Conservation (phyloP, 2,329 filamentous ascomycete genomes). For the Neoscytalidium dimidiatum region DNA sequence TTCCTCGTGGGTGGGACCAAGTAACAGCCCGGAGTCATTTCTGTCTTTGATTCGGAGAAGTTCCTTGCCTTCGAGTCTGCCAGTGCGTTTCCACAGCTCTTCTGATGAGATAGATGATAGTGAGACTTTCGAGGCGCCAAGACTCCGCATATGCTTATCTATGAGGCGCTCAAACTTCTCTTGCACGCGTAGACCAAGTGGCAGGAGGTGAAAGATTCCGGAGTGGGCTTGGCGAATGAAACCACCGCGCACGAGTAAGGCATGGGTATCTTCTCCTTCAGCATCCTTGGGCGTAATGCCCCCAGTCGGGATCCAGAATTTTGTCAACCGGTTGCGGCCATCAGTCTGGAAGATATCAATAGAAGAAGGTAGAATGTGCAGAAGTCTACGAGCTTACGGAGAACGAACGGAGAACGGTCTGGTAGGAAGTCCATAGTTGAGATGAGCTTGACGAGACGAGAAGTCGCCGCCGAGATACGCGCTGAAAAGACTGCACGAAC, state of each 20-base stretch:
- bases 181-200: slow-evolving; percentile 82
- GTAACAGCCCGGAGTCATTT: slow-evolving; percentile 70
- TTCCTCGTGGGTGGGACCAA: slow-evolving; percentile 94
- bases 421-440: neutral
- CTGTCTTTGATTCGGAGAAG: slow-evolving; percentile 81
- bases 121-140: slow-evolving; percentile 77
- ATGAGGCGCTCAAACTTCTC: slow-evolving; percentile 84
- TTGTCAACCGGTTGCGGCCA: slow-evolving; percentile 65
- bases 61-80: slow-evolving; percentile 82
- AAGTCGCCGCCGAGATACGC: slow-evolving; percentile 1
- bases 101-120: slow-evolving; percentile 86
- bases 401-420: neutral
- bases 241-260: slow-evolving; percentile 47
- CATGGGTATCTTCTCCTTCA: slow-evolving; percentile 47
- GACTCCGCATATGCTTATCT: slow-evolving; percentile 80
- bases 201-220: slow-evolving; percentile 89
- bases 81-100: slow-evolving; percentile 78
- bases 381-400: neutral
- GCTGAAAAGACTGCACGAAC: slow-evolving; percentile 15
- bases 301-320: slow-evolving; percentile 77
- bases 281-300: slow-evolving; percentile 61
- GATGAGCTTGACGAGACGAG: neutral
- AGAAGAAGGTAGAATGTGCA: neutral
- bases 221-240: slow-evolving; percentile 67
- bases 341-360: slow-evolving; percentile 35